Base-by-base conservation (phyloP, 441 rosid species). In the Dalechampia spathulata region DNA sequence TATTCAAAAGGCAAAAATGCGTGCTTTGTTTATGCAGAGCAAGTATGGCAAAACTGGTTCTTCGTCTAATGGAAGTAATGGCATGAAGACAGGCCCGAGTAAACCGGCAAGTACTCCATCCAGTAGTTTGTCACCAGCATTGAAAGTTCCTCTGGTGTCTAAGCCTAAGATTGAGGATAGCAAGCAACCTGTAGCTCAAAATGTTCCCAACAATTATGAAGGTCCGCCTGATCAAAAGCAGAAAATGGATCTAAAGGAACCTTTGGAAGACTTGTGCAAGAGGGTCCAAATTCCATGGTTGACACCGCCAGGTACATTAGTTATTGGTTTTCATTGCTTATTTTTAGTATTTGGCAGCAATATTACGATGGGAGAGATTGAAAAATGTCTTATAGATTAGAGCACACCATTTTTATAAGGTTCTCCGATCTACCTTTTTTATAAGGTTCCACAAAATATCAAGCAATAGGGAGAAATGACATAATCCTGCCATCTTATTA, bases 1-100 rank as follows among this genome's bases (percentile, higher is more conserved):
- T 77, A 90, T 90, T 69, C 96, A 90, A 76, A 93, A 93, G 69
- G 99, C 95, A 53, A 93, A 93, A 75, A 75, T 85, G 90, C 97
- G 95, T 60, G 91, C 95, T 40, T 72, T 72, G 17, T 80, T 71
- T 73, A 87, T 83, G 95, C 90, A 87, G 68, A 76, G 81, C 75
- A 93, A 81, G 79, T 71, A 83, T 68, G 82, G 78, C 51, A 87
- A 78, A 75, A 55, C 71, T 56, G 75, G 68, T 58, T 67, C 79
- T 36, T 67, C 79, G 25, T 67, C 79, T 57, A 77, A 69, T 61
- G 84, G 72, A 41, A 71, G 54, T 58, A 64, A 67, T 63, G 85
- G 75, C 64, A 27, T 53, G 37, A 93, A 72, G 71, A 57, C 47
- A 42, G 80, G 65, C 60, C 64, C 74, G 47, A 69, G 65, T 52